Base-by-base conservation (phyloP, 2,329 filamentous ascomycete genomes). In the Berkeleyomyces rouxiae region DNA sequence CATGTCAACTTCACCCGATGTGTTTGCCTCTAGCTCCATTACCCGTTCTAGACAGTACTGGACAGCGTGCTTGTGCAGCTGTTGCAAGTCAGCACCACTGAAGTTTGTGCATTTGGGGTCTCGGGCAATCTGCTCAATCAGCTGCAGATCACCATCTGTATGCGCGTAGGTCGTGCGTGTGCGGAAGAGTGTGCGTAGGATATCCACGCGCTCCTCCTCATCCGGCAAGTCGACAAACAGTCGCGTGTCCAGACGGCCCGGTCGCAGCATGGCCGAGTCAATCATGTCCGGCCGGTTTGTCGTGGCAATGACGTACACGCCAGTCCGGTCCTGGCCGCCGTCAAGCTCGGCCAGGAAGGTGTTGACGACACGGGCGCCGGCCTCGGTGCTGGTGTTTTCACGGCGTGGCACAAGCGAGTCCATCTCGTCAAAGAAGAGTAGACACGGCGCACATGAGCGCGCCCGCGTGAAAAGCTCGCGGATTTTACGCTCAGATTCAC, bases 281-380 rank as follows among this genome's bases (percentile, higher is more conserved):
- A 99, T 97, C 76, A 96, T 95, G 70, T 97, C 92, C 0, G 92
- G 92, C 0, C 93, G 79, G 72, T 99, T 99, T 1, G 93, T 97
- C 0, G 93, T 93, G 33, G 88, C 93, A 64, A 99, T 90, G 13
- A 99, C 86, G 72, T 93, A 97, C 66, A 99, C 91, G 13, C 92
- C 92, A 57, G 84, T 81, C 44, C 93, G 83, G 67, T 82, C 85
- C 66, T 81, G 83, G 5, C 95, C 81, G 59, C 93, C 93, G 70
- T 99, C 93, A 0, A 99, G 82, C 71, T 99, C 93, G 0, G 93
- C 95, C 40, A 99, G 84, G 0, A 99, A 80, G 0, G 92, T 95
- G 72, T 97, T 97, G 67, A 99, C 93, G 2, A 99, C 89, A 42
- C 93, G 84, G 1, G 89, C 85, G 57, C 87, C 89, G 4, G 90